phyloP scores from a whole-genome alignment of 306 rosid genomes.

The Prosopis cineraria region DNA sequence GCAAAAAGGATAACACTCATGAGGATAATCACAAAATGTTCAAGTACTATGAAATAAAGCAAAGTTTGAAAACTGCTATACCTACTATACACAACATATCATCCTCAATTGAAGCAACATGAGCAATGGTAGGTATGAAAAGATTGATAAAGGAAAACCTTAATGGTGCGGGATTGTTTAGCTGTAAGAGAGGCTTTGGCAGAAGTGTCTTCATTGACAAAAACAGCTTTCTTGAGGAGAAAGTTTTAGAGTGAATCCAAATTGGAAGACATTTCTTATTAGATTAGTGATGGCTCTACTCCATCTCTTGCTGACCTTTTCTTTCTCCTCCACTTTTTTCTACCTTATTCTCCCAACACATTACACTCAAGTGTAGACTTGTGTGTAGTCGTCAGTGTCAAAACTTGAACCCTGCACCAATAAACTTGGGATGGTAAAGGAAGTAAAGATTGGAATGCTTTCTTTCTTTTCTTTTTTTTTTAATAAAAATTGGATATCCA shows the following conservation, averaged over 20 bases:
- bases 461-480: too few species aligned
- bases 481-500: too few species aligned
- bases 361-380: too few species aligned
- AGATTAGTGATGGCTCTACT: conserved; percentile 83
- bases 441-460: too few species aligned
- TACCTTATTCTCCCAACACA: background rate
- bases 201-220: conserved; percentile 82
- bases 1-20: background rate
- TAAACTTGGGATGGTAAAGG: background rate
- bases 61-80: background rate
- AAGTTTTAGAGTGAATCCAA: conserved; percentile 84
- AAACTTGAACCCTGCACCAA: background rate
- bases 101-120: background rate
- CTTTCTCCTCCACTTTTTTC: conserved; percentile 67
- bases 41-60: background rate
- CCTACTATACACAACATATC: background rate
- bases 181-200: conserved; percentile 86
- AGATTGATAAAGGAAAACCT: conserved; percentile 39
- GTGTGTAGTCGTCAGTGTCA: background rate
- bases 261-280: conserved; percentile 75
- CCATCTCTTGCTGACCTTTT: conserved; percentile 80
- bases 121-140: background rate
- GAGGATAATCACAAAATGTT: background rate
- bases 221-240: conserved; percentile 82
- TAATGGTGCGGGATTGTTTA: conserved; percentile 88